A percentile compares a stretch with the other conserved stretches of the same genome.
Evolutionary conservation across 2,329 filamentous ascomycete genomes (phyloP).

Genomic region (Rhinocladiella mackenziei): DNA sequence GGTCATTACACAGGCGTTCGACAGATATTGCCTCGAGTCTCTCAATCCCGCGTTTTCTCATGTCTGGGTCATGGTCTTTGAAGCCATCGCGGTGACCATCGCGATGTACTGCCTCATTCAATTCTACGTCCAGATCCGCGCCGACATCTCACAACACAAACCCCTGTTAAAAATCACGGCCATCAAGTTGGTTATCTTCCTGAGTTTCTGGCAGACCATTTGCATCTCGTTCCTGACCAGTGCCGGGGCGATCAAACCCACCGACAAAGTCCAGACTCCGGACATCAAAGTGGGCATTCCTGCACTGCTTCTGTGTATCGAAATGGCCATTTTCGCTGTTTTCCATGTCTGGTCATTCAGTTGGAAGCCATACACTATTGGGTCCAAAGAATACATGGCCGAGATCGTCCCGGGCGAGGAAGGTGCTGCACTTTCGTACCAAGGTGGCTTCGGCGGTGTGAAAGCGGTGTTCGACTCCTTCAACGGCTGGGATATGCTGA

Average conservation of each 20-base stretch:
- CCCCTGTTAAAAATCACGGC: constrained; percentile 78
- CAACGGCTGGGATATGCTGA: constrained; percentile 79
- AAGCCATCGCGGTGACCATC: constrained; percentile 68
- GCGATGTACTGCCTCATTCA: constrained; percentile 89
- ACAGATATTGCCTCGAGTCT: constrained; percentile 72
- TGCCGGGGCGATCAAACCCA: constrained; percentile 60
- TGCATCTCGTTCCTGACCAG: constrained; percentile 60
- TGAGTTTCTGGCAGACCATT: constrained; percentile 79
- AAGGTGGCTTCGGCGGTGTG: constrained; percentile 62
- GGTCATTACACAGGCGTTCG: constrained; percentile 65
- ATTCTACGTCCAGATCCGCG: constrained; percentile 74
- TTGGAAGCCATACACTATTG: constrained; percentile 63
- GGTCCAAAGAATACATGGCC: constrained; percentile 46
- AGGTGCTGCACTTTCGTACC: constrained; percentile 44
- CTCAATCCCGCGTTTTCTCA: constrained; percentile 75
- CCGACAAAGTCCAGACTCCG: constrained; percentile 60
- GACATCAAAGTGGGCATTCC: constrained; percentile 81
- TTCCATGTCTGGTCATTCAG: constrained; percentile 81
- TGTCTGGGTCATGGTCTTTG: constrained; percentile 71
- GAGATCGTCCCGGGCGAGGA: constrained; percentile 42
- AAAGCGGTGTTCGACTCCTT: constrained; percentile 66
- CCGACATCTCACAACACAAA: constrained; percentile 62
- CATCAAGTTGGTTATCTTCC: constrained; percentile 87
- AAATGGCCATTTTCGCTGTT: constrained; percentile 77
- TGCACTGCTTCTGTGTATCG: constrained; percentile 70